A percentile compares a stretch with the other conserved stretches of the same genome.
Conservation (phyloP, 2,329 filamentous ascomycete species). For the Eutypella sp. region DNA sequence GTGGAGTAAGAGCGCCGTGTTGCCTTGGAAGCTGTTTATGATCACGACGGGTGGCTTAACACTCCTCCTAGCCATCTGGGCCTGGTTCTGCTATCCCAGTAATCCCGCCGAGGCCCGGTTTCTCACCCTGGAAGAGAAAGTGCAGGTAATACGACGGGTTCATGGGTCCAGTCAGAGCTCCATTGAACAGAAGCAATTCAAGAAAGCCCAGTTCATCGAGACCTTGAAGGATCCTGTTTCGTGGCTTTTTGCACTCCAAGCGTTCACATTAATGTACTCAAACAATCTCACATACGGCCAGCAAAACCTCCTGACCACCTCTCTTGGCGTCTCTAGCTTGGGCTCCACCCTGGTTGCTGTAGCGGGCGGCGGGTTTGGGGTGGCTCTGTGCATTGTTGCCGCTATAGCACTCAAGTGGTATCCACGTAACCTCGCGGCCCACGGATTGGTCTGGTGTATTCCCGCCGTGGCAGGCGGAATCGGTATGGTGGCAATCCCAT, state of each 20-base stretch:
- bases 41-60: conserved; percentile 33
- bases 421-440: conserved; percentile 27
- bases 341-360: conserved; percentile 35
- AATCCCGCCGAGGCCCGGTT: conserved; percentile 14
- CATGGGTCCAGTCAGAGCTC: conserved; percentile 29
- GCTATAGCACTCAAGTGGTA: conserved; percentile 24
- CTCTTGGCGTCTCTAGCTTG: conserved; percentile 30
- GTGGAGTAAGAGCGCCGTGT: conserved; percentile 25
- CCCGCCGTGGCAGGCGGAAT: conserved; percentile 25
- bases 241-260: conserved; percentile 20
- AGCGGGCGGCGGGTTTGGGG: conserved; percentile 31
- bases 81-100: conserved; percentile 28
- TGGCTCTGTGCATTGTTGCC: conserved; percentile 28
- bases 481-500: conserved; percentile 26
- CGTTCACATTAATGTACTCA: conserved; percentile 28
- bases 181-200: conserved; percentile 34
- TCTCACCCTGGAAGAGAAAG: conserved; percentile 12
- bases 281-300: conserved; percentile 37
- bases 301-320: conserved; percentile 31
- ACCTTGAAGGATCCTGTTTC: conserved; percentile 15
- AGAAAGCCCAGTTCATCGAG: conserved; percentile 18
- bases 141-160: conserved; percentile 23
- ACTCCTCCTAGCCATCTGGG: conserved; percentile 26
- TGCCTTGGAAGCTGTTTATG: conserved; percentile 36
- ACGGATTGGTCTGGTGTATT: conserved; percentile 25